These are phyloP conservation scores for Aegilops longissima DNA, from an alignment of 176 grass and related monocot species.

Conservation along the genomic window DNA sequence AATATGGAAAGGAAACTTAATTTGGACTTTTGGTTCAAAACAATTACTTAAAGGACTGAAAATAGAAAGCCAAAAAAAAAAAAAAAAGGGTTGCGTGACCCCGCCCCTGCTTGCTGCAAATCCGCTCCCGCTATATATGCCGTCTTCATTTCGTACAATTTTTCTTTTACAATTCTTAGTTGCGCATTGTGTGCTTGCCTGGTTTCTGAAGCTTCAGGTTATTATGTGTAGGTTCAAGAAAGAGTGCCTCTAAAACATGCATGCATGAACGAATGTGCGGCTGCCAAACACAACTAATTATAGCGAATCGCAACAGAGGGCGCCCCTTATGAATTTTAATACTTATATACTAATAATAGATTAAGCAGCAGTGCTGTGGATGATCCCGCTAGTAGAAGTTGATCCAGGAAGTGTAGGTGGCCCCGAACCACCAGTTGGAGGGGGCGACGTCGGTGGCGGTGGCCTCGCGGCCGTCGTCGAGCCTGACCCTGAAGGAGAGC, in stretches of 20 bases:
- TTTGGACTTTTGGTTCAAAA: no score
- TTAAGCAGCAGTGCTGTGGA: neutral
- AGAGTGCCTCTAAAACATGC: neutral
- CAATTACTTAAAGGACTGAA: no score
- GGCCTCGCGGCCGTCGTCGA: slow-evolving; percentile 32
- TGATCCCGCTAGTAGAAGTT: slow-evolving; percentile 25
- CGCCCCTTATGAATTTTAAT: neutral
- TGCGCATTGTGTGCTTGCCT: no score
- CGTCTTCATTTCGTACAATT: no score
- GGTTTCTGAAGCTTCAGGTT: no score
- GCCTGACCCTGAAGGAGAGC: slow-evolving; percentile 53
- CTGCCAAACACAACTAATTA: neutral
- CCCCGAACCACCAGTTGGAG: slow-evolving; percentile 52
- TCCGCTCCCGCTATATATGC: no score
- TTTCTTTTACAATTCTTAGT: no score
- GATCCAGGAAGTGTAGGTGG: slow-evolving; percentile 14
- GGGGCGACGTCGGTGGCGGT: slow-evolving; percentile 37
- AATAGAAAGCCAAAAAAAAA: no score
- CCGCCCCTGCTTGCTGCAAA: no score
- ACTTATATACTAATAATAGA: slow-evolving; percentile 13
- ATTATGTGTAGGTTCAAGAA: no score
- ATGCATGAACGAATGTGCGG: neutral
- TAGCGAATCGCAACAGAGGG: neutral
- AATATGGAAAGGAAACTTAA: no score
- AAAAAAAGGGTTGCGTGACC: no score